Evolutionary conservation across 257 asterid genomes (phyloP).

Genomic region (Solanum pimpinellifolium): DNA sequence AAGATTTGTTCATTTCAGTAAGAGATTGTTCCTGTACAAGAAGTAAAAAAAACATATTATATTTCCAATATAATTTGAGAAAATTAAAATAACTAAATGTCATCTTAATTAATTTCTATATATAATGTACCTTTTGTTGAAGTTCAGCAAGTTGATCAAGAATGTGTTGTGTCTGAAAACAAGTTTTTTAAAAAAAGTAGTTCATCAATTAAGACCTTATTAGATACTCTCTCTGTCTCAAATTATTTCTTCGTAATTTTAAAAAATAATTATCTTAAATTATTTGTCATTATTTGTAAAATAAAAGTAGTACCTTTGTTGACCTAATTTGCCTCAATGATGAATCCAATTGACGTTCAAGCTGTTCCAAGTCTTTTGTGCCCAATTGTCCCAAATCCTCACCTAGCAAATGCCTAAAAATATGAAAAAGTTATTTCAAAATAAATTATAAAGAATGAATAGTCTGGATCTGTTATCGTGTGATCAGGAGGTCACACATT

Average conservation of each 20-base stretch:
- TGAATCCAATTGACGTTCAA: constrained; percentile 44
- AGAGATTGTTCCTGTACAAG: constrained; percentile 20
- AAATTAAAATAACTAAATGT: background rate
- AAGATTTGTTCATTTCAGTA: constrained; percentile 16
- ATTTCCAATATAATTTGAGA: background rate
- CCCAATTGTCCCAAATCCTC: constrained; percentile 47
- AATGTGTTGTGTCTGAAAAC: constrained; percentile 24
- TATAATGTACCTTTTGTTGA: constrained; percentile 17
- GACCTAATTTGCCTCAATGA: constrained; percentile 42
- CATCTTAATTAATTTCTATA: background rate
- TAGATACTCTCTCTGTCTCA: background rate
- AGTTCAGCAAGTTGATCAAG: constrained; percentile 23
- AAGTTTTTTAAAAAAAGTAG: background rate
- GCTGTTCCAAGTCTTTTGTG: constrained; percentile 43
- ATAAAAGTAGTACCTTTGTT: constrained; percentile 21
- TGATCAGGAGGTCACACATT: background rate
- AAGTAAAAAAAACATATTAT: background rate
- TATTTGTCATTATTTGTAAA: background rate
- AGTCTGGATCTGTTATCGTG: too few relatives aligned
- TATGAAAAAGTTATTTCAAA: background rate
- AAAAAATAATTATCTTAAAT: background rate
- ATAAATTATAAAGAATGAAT: background rate
- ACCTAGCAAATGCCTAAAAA: constrained; percentile 46
- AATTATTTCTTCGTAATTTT: too few relatives aligned
- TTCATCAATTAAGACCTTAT: background rate